Percentiles rank a stretch among this genome's conserved stretches.
Evolutionary conservation across 2,329 filamentous ascomycete species (phyloP).

Genomic region (Colletotrichum agaves): DNA sequence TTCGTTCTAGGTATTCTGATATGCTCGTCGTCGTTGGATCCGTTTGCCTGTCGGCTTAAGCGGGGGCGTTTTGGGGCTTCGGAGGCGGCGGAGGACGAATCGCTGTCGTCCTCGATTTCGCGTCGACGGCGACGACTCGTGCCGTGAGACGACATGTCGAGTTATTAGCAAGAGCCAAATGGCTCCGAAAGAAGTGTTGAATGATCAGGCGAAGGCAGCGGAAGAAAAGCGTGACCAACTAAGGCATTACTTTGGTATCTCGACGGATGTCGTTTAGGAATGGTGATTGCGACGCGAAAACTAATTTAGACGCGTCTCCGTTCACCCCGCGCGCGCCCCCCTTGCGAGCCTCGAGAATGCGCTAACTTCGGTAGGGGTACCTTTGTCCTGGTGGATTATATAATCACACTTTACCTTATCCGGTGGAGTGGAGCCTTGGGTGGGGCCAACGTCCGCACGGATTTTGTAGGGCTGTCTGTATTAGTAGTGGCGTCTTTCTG

Average conservation of each 20-base stretch:
- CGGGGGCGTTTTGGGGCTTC: conserved; percentile 52
- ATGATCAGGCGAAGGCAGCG: background rate
- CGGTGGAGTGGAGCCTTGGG: conserved; percentile 2
- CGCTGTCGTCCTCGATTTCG: conserved; percentile 52
- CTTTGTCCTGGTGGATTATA: background rate
- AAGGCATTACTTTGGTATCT: background rate
- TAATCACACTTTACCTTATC: background rate
- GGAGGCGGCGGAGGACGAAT: conserved; percentile 44
- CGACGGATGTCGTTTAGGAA: background rate
- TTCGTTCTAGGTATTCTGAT: conserved; percentile 27
- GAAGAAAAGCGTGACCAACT: background rate
- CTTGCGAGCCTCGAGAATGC: conserved; percentile 4
- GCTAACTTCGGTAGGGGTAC: background rate
- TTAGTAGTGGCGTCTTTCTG: background rate
- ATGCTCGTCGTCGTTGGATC: conserved; percentile 30
- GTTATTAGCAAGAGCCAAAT: too few relatives aligned
- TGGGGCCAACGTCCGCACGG: conserved; percentile 18
- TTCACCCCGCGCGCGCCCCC: conserved; percentile 22
- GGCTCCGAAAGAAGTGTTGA: background rate
- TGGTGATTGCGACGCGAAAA: conserved; percentile 19
- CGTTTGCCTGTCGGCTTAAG: conserved; percentile 40
- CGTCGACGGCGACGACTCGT: conserved; percentile 48
- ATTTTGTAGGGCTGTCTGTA: background rate
- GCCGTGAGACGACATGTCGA: conserved; percentile 12
- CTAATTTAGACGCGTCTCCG: conserved; percentile 27